phyloP scores from a whole-genome alignment of 805 yeast genomes.

The Priceomyces melissophilus region DNA sequence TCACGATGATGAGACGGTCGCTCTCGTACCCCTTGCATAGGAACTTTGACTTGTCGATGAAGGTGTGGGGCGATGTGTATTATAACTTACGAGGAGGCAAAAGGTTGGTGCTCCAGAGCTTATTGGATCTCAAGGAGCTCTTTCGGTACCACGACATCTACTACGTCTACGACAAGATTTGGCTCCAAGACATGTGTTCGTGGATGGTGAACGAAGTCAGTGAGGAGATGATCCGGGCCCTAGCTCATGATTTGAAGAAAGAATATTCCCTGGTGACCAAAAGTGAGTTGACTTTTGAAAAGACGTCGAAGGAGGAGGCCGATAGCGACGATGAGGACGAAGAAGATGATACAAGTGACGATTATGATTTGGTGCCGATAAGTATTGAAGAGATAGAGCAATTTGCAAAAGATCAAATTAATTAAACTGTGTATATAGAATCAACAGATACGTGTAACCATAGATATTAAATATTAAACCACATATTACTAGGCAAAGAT shows the following conservation, averaged over 20 bases:
- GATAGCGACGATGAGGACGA: constrained; percentile 12
- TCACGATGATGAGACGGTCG: constrained; percentile 69
- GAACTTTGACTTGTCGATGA: constrained; percentile 53
- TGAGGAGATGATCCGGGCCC: constrained; percentile 54
- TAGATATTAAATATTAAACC: too few species aligned
- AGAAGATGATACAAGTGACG: constrained; percentile 9
- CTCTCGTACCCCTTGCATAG: constrained; percentile 79
- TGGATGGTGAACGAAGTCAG: constrained; percentile 68
- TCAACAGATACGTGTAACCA: too few species aligned
- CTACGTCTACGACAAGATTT: constrained; percentile 75
- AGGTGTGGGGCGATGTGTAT: constrained; percentile 76
- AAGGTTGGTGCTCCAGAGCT: constrained; percentile 53
- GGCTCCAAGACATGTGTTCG: constrained; percentile 71
- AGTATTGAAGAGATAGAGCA: constrained; percentile 50
- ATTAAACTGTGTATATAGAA: too few species aligned
- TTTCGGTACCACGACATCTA: constrained; percentile 83
- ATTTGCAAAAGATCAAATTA: background rate
- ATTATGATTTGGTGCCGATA: constrained; percentile 33
- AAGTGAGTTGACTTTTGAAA: constrained; percentile 55
- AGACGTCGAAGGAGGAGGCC: constrained; percentile 20
- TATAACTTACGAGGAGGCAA: constrained; percentile 65
- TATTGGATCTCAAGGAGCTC: constrained; percentile 63
- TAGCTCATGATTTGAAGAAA: constrained; percentile 63
- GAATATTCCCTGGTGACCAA: constrained; percentile 38
- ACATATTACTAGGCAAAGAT: constrained; percentile 6